Evolutionary conservation across 2,329 filamentous ascomycete species (phyloP).

Genomic region (Fusarium piperis): DNA sequence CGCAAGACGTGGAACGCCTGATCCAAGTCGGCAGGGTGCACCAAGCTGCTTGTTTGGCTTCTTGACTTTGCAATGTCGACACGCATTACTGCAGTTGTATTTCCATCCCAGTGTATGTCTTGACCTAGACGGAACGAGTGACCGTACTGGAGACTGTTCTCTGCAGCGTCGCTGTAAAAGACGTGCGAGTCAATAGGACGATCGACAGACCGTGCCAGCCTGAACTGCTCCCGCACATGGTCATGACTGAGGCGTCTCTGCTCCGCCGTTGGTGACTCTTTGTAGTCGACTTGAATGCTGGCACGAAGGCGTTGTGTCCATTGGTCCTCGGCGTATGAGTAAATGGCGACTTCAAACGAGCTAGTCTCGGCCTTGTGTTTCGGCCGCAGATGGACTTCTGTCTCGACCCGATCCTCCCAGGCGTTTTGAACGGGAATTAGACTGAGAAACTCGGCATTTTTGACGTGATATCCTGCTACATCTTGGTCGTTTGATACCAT

Average conservation of each 20-base stretch:
- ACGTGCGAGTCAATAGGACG: not conserved
- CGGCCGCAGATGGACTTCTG: not conserved
- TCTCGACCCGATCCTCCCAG: conserved; percentile 11
- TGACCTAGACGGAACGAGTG: not conserved
- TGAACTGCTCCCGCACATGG: not conserved
- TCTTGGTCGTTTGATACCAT: not conserved
- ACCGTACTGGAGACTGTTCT: not conserved
- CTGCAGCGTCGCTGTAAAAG: not conserved
- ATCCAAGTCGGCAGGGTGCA: not conserved
- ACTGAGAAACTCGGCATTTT: not conserved
- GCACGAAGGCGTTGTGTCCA: not conserved
- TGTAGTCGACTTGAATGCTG: not conserved
- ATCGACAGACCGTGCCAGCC: not conserved
- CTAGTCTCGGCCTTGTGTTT: rapidly evolving
- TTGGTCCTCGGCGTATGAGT: not conserved
- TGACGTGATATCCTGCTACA: not conserved
- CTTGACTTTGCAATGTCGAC: not conserved
- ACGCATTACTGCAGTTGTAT: not conserved
- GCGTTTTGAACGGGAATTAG: not conserved
- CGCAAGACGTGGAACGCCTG: not conserved
- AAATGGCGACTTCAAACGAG: not conserved
- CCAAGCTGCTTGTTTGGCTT: not conserved
- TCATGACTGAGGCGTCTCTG: not conserved
- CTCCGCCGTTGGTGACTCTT: not conserved
- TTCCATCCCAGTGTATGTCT: not conserved